Conservation (phyloP, 2,329 filamentous ascomycete species). For the Periconia digitata region DNA sequence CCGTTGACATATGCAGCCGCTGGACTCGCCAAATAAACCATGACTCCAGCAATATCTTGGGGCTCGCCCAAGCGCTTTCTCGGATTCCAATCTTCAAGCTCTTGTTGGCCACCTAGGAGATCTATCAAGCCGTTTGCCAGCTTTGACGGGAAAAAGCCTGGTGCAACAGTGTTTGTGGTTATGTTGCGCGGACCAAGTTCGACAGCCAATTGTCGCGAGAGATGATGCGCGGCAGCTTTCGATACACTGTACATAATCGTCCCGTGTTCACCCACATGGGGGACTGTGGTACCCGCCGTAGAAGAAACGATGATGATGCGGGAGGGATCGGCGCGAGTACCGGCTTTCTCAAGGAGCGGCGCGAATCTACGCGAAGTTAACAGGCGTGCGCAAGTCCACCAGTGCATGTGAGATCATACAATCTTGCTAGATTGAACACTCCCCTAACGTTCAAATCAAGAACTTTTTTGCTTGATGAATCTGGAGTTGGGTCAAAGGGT, state of each 20-base stretch:
- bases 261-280: slow-evolving; percentile 40
- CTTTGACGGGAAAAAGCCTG: slow-evolving; percentile 45
- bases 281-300: slow-evolving; percentile 39
- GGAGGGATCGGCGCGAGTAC: slow-evolving; percentile 35
- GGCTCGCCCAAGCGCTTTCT: slow-evolving; percentile 35
- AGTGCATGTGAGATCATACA: too few species aligned
- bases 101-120: slow-evolving; percentile 46
- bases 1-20: slow-evolving; percentile 36
- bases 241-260: slow-evolving; percentile 45
- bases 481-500: slow-evolving; percentile 41
- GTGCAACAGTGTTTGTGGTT: slow-evolving; percentile 42
- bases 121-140: slow-evolving; percentile 42
- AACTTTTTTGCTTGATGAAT: slow-evolving; percentile 40
- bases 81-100: slow-evolving; percentile 33
- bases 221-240: slow-evolving; percentile 44
- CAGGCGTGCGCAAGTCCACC: neutral
- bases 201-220: slow-evolving; percentile 42
- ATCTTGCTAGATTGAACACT: slow-evolving; percentile 42
- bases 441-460: slow-evolving; percentile 45
- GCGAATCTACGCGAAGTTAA: slow-evolving; percentile 27
- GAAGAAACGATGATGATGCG: slow-evolving; percentile 43
- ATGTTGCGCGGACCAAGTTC: slow-evolving; percentile 45
- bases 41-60: slow-evolving; percentile 42
- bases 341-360: slow-evolving; percentile 38
- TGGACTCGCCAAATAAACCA: slow-evolving; percentile 37